Conservation (phyloP, 208 protist genomes). For the Herpetomonas tarakana region DNA sequence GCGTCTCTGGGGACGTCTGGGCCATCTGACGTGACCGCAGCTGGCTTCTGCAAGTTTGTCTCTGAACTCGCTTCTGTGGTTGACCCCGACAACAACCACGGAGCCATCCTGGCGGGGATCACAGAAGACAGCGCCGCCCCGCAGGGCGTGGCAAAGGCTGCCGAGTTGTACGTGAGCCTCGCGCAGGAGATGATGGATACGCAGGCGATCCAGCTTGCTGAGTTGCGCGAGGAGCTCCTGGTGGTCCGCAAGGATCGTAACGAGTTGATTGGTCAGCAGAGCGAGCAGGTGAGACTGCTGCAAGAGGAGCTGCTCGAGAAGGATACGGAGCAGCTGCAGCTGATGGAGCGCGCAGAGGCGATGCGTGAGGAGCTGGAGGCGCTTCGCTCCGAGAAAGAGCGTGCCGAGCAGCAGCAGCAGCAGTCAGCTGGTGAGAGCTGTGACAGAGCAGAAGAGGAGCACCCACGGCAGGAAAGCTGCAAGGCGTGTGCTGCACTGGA, state of each 20-base stretch:
- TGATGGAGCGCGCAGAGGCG: slow-evolving; percentile 5
- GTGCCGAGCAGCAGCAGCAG: not conserved
- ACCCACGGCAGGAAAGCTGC: no score
- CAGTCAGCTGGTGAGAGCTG: not conserved
- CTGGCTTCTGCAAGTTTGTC: not conserved
- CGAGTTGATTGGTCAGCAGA: slow-evolving; percentile 61
- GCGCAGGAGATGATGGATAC: slow-evolving; percentile 1
- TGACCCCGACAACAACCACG: not conserved
- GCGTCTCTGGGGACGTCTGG: no score
- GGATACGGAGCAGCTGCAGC: slow-evolving; percentile 20
- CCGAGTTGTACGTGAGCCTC: not conserved
- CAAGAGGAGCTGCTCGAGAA: slow-evolving; percentile 39
- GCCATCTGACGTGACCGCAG: no score
- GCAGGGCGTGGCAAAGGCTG: not conserved
- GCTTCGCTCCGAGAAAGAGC: not conserved
- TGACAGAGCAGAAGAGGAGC: not conserved
- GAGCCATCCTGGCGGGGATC: not conserved
- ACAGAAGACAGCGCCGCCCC: not conserved
- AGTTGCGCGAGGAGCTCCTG: slow-evolving; percentile 46
- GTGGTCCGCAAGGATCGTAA: slow-evolving; percentile 70
- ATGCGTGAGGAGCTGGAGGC: not conserved
- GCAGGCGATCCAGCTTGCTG: slow-evolving; percentile 17
- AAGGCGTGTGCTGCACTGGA: no score
- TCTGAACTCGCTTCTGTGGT: not conserved
- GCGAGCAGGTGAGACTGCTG: slow-evolving; percentile 31